Base-by-base conservation (phyloP, 2,329 filamentous ascomycete genomes). In the Diaporthe australafricana region DNA sequence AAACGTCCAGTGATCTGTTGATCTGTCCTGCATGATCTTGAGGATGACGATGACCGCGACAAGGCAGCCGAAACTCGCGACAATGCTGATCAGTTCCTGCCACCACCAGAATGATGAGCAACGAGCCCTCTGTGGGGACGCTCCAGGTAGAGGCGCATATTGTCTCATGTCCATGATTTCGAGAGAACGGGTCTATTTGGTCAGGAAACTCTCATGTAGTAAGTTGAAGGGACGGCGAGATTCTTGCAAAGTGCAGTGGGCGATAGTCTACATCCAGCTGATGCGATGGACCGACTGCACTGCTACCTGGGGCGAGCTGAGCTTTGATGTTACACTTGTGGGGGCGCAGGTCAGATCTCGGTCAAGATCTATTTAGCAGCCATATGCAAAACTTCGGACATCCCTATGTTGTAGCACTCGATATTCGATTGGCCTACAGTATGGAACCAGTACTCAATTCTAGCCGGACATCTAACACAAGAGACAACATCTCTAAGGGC, bases 31-130 rank as follows among this genome's bases (percentile, higher is more conserved):
- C 11, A 62, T 40, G 6, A 62, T 47, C 25, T 3, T 62, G 11
- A 62, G 57, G 57, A 62, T 62, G 9, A 62, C 16, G 6, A 62
- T 62, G 57, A 62, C 57, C 1, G 57, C 57, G 25, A 47, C 57
- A 20, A 62, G 45, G 57, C 57, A 62, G 17, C 57, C 57, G 11
- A 47, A 62, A 22, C 57, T 62, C 40, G 57, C 57, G 16, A 32
- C 32, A 2, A 62, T 3, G 17, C 57, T 62, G 20, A 62, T 40
- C 25, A 62, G 57, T 20, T 62, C 57, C 57, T 62, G 57, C 57
- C 57, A 62, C 57, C 57, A 62, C 57, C 57, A 62, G 5, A 62
- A 32, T 0, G 57, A 47, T 25, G 57, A 62, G 40, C 40, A 62
- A 32, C 40, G 57, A 17, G 11, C 47, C 57, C 57, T 62, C 9